Percentiles rank a stretch among this genome's conserved stretches.
Conservation (phyloP, 1,284 basidiomycete species). For the Cryptococcus sp. region DNA sequence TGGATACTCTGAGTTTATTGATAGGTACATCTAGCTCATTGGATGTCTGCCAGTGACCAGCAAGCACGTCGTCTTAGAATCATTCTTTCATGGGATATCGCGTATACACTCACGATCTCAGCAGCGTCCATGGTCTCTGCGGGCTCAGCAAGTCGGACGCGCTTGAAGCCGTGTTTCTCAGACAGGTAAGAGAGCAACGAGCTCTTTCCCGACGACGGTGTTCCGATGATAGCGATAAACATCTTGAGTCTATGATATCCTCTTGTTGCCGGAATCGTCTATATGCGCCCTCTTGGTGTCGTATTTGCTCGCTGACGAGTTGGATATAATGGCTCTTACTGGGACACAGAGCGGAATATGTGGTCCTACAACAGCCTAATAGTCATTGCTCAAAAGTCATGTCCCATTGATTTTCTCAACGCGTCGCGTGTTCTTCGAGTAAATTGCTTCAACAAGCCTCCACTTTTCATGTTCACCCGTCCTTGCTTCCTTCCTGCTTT, state of each 20-base stretch:
- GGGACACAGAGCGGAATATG: not conserved
- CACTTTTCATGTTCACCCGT: not conserved
- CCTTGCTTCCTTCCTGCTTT: too few relatives aligned
- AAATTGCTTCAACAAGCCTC: not conserved
- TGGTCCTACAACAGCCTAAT: too few relatives aligned
- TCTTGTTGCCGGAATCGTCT: not conserved
- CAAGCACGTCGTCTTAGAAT: constrained; percentile 5
- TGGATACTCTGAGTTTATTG: constrained; percentile 12
- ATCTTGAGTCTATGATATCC: constrained; percentile 45
- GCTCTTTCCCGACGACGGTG: constrained; percentile 76
- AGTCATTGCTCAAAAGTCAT: not conserved
- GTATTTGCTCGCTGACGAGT: too few relatives aligned
- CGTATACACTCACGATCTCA: constrained; percentile 11
- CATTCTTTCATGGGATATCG: constrained; percentile 1
- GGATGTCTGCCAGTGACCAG: constrained; percentile 4
- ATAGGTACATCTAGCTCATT: constrained; percentile 18
- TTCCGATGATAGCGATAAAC: constrained; percentile 87
- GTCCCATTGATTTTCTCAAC: not conserved
- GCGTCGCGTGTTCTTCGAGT: not conserved
- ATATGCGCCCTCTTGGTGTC: too few relatives aligned
- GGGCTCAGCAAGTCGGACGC: constrained; percentile 43
- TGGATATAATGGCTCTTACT: too few relatives aligned
- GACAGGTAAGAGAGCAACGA: constrained; percentile 73
- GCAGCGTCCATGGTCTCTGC: constrained; percentile 11
- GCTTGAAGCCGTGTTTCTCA: constrained; percentile 54